Conservation (phyloP, 768 basidiomycete species). For the Mycena chlorophos region DNA sequence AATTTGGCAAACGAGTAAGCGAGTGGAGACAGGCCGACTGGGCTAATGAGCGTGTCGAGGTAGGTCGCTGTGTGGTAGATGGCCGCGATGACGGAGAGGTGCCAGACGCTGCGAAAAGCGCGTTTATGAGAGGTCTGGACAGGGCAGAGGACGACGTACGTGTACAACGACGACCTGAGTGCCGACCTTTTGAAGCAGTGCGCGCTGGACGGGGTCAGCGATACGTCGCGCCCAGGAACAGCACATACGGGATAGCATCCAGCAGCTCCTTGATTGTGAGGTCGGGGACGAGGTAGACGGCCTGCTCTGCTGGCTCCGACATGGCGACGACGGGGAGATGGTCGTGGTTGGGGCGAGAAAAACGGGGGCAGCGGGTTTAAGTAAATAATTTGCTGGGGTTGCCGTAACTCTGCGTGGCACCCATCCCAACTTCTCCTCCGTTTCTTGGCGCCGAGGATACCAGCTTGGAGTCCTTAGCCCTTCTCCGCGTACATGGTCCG, state of each 20-base stretch:
- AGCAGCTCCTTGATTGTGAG: constrained; percentile 85
- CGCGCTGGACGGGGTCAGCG: constrained; percentile 41
- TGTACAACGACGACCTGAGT: constrained; percentile 70
- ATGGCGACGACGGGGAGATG: neutral
- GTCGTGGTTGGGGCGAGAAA: neutral
- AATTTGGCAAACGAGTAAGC: constrained; percentile 63
- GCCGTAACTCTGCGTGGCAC: too few species aligned
- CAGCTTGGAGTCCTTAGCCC: too few species aligned
- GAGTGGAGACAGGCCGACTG: constrained; percentile 50
- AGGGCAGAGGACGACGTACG: constrained; percentile 47
- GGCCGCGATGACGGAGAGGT: constrained; percentile 64
- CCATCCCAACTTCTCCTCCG: too few species aligned
- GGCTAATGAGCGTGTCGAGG: constrained; percentile 62
- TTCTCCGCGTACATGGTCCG: too few species aligned
- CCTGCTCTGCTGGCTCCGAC: constrained; percentile 46
- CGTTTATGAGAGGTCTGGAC: neutral
- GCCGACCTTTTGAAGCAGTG: constrained; percentile 93
- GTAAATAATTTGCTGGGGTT: neutral
- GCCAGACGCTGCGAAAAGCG: constrained; percentile 57
- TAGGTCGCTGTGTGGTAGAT: constrained; percentile 69
- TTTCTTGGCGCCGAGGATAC: too few species aligned
- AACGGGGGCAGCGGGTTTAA: neutral
- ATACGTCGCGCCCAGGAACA: constrained; percentile 5
- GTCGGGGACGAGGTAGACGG: constrained; percentile 69
- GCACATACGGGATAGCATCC: constrained; percentile 73